Evolutionary conservation across 169 alveolate species (phyloP).

Genomic region (Cardiosporidium cionae): DNA sequence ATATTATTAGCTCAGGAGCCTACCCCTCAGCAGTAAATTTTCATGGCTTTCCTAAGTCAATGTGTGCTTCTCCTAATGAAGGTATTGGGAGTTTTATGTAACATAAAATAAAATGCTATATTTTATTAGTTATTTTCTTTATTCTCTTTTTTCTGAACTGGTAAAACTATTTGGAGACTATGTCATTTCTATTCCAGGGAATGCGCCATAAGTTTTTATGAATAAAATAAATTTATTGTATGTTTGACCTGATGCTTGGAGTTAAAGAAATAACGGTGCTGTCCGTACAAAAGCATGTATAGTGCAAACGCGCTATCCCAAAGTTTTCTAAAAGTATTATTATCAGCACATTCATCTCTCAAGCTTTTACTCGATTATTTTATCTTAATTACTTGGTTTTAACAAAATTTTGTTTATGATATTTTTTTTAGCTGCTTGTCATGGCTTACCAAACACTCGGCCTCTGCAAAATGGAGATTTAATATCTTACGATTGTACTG

Average conservation of each 20-base stretch:
- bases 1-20: conserved; percentile 82
- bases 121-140: background rate
- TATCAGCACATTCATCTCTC: background rate
- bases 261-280: too few species aligned
- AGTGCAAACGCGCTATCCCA: background rate
- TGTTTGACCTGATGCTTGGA: too few species aligned
- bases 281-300: background rate
- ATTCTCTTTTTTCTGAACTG: background rate
- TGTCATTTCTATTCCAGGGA: too few species aligned
- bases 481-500: conserved; percentile 88
- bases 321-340: background rate
- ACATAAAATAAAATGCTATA: background rate
- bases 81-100: conserved; percentile 1
- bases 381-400: too few species aligned
- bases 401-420: too few species aligned
- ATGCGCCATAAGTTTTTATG: too few species aligned
- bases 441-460: conserved; percentile 95
- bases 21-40: conserved; percentile 98
- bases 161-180: too few species aligned
- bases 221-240: too few species aligned
- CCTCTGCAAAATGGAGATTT: conserved; percentile 84
- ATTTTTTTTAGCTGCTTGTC: conserved; percentile 84
- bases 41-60: conserved; percentile 88
- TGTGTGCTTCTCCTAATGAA: conserved; percentile 59
- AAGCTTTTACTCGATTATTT: too few species aligned